Base-by-base conservation (phyloP, 1,284 basidiomycete species). In the Pyrrhoderma noxium region DNA sequence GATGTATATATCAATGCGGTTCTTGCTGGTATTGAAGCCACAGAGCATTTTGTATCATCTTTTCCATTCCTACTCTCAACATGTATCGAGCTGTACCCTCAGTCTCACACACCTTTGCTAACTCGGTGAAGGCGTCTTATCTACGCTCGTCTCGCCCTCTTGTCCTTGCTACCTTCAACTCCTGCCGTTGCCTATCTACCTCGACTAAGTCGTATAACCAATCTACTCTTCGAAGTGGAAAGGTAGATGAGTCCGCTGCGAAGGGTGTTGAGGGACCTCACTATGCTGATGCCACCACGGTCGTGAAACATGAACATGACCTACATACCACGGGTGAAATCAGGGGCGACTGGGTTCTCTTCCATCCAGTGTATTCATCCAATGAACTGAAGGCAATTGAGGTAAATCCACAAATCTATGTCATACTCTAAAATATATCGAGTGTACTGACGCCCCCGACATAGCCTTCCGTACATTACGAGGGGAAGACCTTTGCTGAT, bases 321-420 rank as follows among this genome's bases (percentile, higher is more conserved):
- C 9, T n/a, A 22, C 45, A 46, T 36, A 23, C 38, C 13, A 22
- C n/a, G 19, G 14, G 19, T 25, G 25, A 47, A 61, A 63, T 85
- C 47, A 76, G 72, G 25, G 85, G 85, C 1, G 86, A 88, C 61
- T 91, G 87, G 85, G 84, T 90, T 8, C 68, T 90, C 0, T 88
- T 89, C 62, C 87, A 91, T 61, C 88, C 88, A 0, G 89, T 90
- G 0, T 91, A 92, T 63, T 74, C 81, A 3, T 64, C 70, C 14
- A 82, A 85, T 42, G 93, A 97, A 65, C 70, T 96, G 56, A 85
- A 80, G 56, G 73, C 83, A 8, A 86, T 93, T 40, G 71, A 85
- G 65, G 85, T 85, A 59, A 19, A 19, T 31, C 27, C 11, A 31
- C 11, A 31, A 5, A 31, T 31, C 27, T 31, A 11, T 11, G 27